A percentile compares a stretch with the other conserved stretches of the same genome.
These are phyloP conservation scores for Boletus eberwhitei DNA, from an alignment of 768 basidiomycete genomes.

Conservation along the genomic window DNA sequence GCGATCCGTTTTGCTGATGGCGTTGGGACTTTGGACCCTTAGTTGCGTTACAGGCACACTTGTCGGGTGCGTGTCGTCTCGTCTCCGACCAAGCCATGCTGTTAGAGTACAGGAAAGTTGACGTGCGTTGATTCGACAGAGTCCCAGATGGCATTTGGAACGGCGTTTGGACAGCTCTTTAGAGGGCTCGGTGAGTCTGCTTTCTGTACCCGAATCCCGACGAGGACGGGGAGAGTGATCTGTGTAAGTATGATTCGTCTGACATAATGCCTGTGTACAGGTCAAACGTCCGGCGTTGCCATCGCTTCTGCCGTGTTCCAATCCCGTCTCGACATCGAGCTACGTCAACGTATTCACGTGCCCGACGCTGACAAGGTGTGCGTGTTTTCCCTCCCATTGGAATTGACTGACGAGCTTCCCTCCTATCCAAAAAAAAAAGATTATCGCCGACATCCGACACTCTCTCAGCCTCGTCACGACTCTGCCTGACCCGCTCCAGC, in stretches of 20 bases:
- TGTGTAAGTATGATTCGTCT: not conserved
- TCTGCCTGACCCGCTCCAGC: conserved; percentile 13
- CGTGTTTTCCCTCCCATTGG: too few species aligned
- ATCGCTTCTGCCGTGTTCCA: conserved; percentile 24
- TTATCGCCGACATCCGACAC: conserved; percentile 19
- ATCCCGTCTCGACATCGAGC: conserved; percentile 12
- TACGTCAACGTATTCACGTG: conserved; percentile 12
- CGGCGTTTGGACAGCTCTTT: conserved; percentile 24
- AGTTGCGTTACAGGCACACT: conserved; percentile 7
- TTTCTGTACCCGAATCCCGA: not conserved
- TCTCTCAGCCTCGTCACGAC: conserved; percentile 14
- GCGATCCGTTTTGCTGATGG: not conserved
- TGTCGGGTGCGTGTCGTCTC: not conserved
- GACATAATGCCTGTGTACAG: not conserved
- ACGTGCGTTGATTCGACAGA: conserved; percentile 4
- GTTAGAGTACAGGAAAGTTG: not conserved
- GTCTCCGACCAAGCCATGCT: not conserved
- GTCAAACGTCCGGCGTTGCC: conserved; percentile 22
- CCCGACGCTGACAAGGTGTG: conserved; percentile 12
- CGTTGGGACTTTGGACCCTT: not conserved
- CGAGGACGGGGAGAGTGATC: not conserved
- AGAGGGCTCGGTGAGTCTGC: conserved; percentile 16
- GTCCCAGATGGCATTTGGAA: conserved; percentile 21
- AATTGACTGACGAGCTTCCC: not conserved
- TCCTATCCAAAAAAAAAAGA: not conserved